phyloP scores from a whole-genome alignment of 176 grass and related monocot genomes.

The Zoysia japonica region DNA sequence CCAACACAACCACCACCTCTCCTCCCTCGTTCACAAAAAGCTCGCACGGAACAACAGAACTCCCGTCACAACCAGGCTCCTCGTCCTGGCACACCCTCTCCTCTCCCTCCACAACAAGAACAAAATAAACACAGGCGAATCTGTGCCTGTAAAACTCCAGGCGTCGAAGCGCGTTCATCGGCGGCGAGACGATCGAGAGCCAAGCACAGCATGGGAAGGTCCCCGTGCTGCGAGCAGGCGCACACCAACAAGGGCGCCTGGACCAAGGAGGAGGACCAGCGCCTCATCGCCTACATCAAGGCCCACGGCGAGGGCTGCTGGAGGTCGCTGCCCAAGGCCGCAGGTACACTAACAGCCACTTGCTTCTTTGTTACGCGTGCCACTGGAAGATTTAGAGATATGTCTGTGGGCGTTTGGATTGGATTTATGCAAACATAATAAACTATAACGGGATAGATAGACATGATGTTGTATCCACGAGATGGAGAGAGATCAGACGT shows the following conservation, averaged over 20 bases:
- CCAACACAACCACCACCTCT: constrained; percentile 25
- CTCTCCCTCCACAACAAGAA: not conserved
- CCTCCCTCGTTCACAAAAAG: constrained; percentile 42
- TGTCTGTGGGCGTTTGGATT: too few species aligned
- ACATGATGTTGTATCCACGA: too few species aligned
- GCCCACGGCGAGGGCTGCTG: constrained; percentile 90
- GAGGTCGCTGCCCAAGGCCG: constrained; percentile 89
- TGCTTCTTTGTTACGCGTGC: too few species aligned
- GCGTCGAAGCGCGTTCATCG: too few species aligned
- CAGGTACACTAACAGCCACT: constrained; percentile 31
- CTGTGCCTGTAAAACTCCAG: too few species aligned
- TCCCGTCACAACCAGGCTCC: not conserved
- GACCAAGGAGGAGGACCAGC: constrained; percentile 96
- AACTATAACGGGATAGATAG: too few species aligned
- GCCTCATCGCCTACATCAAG: constrained; percentile 89
- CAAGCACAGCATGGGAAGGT: constrained; percentile 70
- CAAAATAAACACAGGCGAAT: not conserved
- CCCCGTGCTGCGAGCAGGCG: constrained; percentile 96
- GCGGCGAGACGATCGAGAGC: not conserved
- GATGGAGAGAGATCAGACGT: too few species aligned
- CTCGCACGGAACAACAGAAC: constrained; percentile 31
- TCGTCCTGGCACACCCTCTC: not conserved
- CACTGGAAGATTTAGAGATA: too few species aligned
- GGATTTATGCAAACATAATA: too few species aligned
- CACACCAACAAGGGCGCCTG: constrained; percentile 98